Percentiles rank a stretch among this genome's conserved stretches.
Conservation (phyloP, 345 rosid species). For the Microcos paniculata region DNA sequence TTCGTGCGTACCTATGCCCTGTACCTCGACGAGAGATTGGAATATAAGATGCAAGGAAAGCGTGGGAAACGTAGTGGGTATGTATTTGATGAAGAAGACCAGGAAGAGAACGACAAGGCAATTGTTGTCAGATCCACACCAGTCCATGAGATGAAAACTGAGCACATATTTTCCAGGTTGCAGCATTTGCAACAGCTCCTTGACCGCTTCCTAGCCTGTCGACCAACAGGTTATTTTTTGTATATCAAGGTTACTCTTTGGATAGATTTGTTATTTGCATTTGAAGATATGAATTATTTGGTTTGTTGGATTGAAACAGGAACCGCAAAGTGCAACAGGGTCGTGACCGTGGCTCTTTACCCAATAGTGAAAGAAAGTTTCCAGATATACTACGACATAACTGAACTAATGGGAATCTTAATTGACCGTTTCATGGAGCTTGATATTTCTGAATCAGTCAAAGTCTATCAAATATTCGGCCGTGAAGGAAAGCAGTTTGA, state of each 20-base stretch:
- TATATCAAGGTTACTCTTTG: not conserved
- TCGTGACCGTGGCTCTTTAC: conserved; percentile 71
- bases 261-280: no score
- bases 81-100: conserved; percentile 46
- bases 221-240: conserved; percentile 68
- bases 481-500: conserved; percentile 65
- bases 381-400: conserved; percentile 62
- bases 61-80: conserved; percentile 54
- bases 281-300: not conserved
- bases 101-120: conserved; percentile 26
- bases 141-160: conserved; percentile 57
- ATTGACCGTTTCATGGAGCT: conserved; percentile 81
- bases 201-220: conserved; percentile 80
- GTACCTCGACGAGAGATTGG: conserved; percentile 79
- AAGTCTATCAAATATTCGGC: conserved; percentile 63
- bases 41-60: conserved; percentile 61
- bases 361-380: conserved; percentile 78
- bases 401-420: conserved; percentile 54
- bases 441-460: conserved; percentile 58
- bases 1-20: conserved; percentile 75
- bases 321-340: conserved; percentile 59
- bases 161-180: conserved; percentile 51
- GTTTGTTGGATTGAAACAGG: conserved; percentile 40
- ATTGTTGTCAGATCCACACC: conserved; percentile 41
- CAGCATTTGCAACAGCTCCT: conserved; percentile 79